A percentile compares a stretch with the other conserved stretches of the same genome.
Conservation (phyloP, 148 eudicot species). For the Cornus suecica region DNA sequence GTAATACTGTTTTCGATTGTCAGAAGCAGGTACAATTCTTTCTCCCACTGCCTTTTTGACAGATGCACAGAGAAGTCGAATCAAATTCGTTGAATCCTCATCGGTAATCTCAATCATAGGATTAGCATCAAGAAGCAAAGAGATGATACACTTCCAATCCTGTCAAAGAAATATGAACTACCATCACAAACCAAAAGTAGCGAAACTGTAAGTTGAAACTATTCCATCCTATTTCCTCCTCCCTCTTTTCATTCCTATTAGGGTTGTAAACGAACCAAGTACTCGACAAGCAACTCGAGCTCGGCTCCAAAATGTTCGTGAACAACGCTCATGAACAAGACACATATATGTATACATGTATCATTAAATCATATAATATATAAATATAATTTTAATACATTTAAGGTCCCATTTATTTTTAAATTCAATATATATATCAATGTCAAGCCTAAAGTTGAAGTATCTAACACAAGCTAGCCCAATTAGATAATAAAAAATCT, state of each 20-base stretch:
- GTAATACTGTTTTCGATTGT: constrained; percentile 66
- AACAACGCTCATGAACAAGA: too few species aligned
- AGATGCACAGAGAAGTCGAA: constrained; percentile 83
- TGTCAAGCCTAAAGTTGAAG: too few species aligned
- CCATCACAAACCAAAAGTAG: not conserved
- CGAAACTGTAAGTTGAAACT: not conserved
- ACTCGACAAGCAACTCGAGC: too few species aligned
- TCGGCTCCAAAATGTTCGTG: too few species aligned
- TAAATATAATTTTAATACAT: too few species aligned
- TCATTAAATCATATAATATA: too few species aligned
- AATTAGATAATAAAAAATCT: too few species aligned
- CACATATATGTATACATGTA: too few species aligned
- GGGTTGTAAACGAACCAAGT: too few species aligned
- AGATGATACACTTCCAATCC: constrained; percentile 93
- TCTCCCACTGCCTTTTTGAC: constrained; percentile 91
- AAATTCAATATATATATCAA: too few species aligned
- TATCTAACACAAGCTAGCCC: too few species aligned
- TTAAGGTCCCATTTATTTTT: too few species aligned
- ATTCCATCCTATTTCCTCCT: not conserved
- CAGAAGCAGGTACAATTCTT: constrained; percentile 90
- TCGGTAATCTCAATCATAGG: constrained; percentile 79
- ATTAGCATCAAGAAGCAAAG: constrained; percentile 75
- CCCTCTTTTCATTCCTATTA: not conserved
- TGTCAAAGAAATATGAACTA: constrained; percentile 26
- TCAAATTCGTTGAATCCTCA: constrained; percentile 84